Conservation (phyloP, 441 rosid species). For the Gossypium armourianum region DNA sequence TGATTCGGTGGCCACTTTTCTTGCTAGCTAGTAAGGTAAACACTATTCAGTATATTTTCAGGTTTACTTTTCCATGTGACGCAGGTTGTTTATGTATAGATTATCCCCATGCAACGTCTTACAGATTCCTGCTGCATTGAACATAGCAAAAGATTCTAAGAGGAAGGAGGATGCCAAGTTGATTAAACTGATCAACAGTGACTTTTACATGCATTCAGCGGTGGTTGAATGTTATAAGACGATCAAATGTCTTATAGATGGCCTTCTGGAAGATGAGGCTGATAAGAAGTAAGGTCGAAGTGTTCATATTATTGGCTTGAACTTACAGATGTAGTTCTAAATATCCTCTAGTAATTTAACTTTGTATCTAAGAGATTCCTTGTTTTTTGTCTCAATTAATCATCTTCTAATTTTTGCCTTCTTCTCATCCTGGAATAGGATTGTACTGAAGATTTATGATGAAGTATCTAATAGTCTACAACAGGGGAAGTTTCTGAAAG, state of each 20-base stretch:
- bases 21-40: slow-evolving; percentile 92
- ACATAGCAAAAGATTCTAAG: slow-evolving; percentile 90
- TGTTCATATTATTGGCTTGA: slow-evolving; percentile 11
- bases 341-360: neutral
- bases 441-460: slow-evolving; percentile 41
- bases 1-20: slow-evolving; percentile 84
- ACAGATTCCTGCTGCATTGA: slow-evolving; percentile 88
- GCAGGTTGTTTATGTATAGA: slow-evolving; percentile 13
- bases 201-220: slow-evolving; percentile 66
- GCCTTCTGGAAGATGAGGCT: slow-evolving; percentile 56
- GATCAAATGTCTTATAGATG: slow-evolving; percentile 44
- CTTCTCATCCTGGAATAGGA: slow-evolving; percentile 29
- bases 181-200: slow-evolving; percentile 57
- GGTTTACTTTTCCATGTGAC: slow-evolving; percentile 2
- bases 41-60: slow-evolving; percentile 16
- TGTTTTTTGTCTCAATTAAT: slow-evolving; percentile 9
- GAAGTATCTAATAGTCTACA: slow-evolving; percentile 42
- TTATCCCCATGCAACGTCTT: slow-evolving; percentile 20
- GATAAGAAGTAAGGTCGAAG: slow-evolving; percentile 48
- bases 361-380: slow-evolving; percentile 7
- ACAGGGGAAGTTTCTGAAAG: slow-evolving; percentile 39
- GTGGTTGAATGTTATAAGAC: slow-evolving; percentile 77
- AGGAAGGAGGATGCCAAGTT: slow-evolving; percentile 61
- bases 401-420: slow-evolving; percentile 14
- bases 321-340: neutral